Percentiles rank a stretch among this genome's conserved stretches.
phyloP scores from a whole-genome alignment of 208 protist species.

The Wallacemonas sp. region DNA sequence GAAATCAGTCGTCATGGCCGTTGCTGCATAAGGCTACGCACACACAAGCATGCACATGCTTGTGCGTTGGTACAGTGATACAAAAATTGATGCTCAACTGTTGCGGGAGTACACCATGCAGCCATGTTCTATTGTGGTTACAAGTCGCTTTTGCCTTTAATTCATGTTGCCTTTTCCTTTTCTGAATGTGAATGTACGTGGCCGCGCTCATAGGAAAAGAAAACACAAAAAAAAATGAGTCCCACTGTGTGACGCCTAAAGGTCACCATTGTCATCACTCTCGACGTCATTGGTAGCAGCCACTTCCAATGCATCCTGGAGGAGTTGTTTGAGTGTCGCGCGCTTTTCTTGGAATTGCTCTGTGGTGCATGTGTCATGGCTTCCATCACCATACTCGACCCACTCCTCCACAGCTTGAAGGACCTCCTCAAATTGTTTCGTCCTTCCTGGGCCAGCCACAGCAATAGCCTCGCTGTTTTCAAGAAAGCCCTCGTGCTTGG shows the following conservation, averaged over 20 bases:
- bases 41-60: too few species aligned
- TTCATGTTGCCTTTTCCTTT: too few species aligned
- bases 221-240: too few species aligned
- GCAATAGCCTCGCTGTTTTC: conserved; percentile 39
- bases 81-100: too few species aligned
- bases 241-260: conserved; percentile 2
- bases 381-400: conserved; percentile 78
- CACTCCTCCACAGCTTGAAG: conserved; percentile 51
- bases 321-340: conserved; percentile 40
- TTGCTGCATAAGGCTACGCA: too few species aligned
- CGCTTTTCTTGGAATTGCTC: conserved; percentile 58
- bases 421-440: conserved; percentile 32
- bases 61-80: too few species aligned
- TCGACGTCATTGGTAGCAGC: neutral
- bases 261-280: neutral
- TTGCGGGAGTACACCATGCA: too few species aligned
- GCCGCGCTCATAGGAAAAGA: too few species aligned
- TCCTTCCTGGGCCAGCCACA: conserved; percentile 19
- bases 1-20: too few species aligned
- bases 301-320: conserved; percentile 25
- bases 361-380: conserved; percentile 49
- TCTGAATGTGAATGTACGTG: too few species aligned
- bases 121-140: too few species aligned
- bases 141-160: too few species aligned
- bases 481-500: conserved; percentile 61